Conservation (phyloP, 331 rosid species). For the Ulmus americana region DNA sequence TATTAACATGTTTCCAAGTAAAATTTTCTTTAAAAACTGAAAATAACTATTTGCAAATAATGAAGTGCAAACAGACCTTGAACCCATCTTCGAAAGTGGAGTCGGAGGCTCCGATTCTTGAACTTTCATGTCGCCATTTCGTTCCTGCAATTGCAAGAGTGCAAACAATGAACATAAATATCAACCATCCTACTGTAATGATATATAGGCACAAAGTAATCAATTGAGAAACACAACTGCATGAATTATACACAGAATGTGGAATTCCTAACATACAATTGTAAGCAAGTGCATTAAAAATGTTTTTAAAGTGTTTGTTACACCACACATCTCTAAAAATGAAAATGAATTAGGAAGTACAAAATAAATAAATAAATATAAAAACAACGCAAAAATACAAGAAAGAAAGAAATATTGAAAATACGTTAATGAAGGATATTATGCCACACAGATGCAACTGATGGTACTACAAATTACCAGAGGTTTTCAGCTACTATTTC, state of each 20-base stretch:
- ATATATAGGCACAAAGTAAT: not conserved
- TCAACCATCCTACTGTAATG: not conserved
- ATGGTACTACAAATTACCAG: not conserved
- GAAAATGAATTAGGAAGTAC: not conserved
- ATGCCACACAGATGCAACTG: not conserved
- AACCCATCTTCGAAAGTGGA: constrained; percentile 84
- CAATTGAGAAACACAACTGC: not conserved
- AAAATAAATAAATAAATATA: not conserved
- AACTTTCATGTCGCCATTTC: constrained; percentile 68
- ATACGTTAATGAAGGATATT: not conserved
- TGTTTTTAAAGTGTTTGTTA: not conserved
- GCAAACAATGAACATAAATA: constrained; percentile 10
- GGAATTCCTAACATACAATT: no score
- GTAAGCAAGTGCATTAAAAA: no score
- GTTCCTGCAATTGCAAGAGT: constrained; percentile 52
- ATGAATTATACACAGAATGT: not conserved
- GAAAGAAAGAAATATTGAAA: not conserved
- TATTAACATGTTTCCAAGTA: not conserved
- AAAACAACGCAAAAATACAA: not conserved
- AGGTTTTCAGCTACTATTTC: not conserved
- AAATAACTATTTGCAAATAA: not conserved
- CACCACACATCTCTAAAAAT: not conserved
- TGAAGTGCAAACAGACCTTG: constrained; percentile 51
- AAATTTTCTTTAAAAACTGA: constrained; percentile 3
- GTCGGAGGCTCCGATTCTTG: constrained; percentile 93